Evolutionary conservation across 257 asterid genomes (phyloP).

Genomic region (Solanum ossicruentum): DNA sequence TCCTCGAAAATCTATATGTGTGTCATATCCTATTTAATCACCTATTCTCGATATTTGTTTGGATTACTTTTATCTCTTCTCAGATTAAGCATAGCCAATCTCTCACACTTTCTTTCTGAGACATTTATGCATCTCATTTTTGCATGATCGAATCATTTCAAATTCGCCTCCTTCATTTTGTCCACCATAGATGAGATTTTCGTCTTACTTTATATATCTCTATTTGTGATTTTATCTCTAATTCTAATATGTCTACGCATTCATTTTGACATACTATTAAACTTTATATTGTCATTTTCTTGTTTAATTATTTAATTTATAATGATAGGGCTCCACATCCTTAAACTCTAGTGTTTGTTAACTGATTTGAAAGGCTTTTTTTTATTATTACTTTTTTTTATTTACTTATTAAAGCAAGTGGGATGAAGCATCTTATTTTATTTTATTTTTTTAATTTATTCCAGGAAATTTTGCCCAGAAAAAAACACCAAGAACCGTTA

Average conservation of each 20-base stretch:
- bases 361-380: neutral
- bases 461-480: neutral
- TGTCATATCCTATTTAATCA: neutral
- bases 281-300: neutral
- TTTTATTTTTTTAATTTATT: neutral
- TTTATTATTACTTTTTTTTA: neutral
- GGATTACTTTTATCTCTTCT: neutral
- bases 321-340: neutral
- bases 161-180: neutral
- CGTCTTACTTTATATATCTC: neutral
- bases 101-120: neutral
- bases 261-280: neutral
- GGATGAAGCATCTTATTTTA: neutral
- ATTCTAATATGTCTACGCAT: neutral
- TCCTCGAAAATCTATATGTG: too few relatives aligned
- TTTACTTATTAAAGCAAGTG: neutral
- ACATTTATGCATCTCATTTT: neutral
- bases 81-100: neutral
- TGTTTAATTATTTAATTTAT: neutral
- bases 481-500: neutral
- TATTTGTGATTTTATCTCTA: neutral
- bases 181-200: neutral
- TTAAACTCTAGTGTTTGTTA: constrained; percentile 5
- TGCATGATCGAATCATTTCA: neutral
- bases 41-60: neutral